Base-by-base conservation (phyloP, 257 asterid genomes). In the Nicotiana otophora region DNA sequence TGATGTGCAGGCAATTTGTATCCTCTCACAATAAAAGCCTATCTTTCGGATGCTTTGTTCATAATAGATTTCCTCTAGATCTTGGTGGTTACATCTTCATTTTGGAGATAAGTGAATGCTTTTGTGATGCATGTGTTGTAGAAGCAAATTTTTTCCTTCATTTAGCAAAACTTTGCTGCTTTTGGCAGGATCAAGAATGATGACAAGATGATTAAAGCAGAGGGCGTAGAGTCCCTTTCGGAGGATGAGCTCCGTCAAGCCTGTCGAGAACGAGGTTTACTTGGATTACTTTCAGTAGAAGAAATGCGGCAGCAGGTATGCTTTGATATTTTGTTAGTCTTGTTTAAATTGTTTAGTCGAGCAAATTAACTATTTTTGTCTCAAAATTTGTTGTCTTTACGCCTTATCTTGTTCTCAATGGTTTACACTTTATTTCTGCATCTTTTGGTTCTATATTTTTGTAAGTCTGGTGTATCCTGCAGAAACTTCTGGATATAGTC, bases 211-310 rank as follows among this genome's bases (percentile, higher is more conserved):
- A 95, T 95, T 87, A 92, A 93, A 86, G 88, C 98, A n/a, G 98
- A 95, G 86, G 98, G 98, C 5, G 90, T 95, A 77, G 97, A 95
- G 86, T 92, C 98, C 82, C 97, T 93, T 72, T 91, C 98, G 62
- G 98, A 95, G 84, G 94, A 95, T 83, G 98, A 95, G 88, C 98
- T 95, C 65, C 98, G 96, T 84, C 95, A 95, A 87, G 98, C 91
- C 82, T 95, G 98, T 83, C 87, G 97, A 85, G 98, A 95, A 84
- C 92, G 98, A 72, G 98, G 98, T 84, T 91, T 95, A 90, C 90
- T 95, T 76, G 96, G 93, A 82, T 90, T 85, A 81, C 85, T 89
- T 86, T 95, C 98, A 17, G 96, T 89, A 46, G 98, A 93, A 82
- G 98, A 95, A 90, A 95, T 95, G 98, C 97, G 95, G 26, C 93